Base-by-base conservation (phyloP, 768 basidiomycete genomes). In the Dictyophora rubrovolvata region DNA sequence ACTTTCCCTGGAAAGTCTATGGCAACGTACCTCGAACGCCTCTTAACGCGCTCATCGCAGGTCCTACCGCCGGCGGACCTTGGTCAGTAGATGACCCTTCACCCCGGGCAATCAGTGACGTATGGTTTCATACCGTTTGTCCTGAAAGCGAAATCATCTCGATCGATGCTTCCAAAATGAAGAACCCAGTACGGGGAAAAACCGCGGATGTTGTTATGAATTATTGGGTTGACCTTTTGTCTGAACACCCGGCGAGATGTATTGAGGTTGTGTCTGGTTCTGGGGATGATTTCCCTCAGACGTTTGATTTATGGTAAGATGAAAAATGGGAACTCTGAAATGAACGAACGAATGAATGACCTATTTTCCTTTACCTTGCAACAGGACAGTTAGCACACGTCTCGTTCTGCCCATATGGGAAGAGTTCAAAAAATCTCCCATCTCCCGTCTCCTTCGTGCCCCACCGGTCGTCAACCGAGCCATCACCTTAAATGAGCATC, bases 21-120 rank as follows among this genome's bases (percentile, higher is more conserved):
- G 22, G 9, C 35, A 9, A 54, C n/a, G 73, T 83, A 50, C 72
- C 75, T 1, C 70, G 62, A n/a, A 77, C 75, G 1, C 84, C 84
- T 0, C 64, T 85, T 42, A 81, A 83, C 49, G 80, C 83, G 1
- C 80, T 83, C 61, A 71, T 85, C 18, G 72, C 77, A 0, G 82
- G 84, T 0, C 80, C 82, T 5, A 72, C 78, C 0, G 79, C 80
- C 3, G 82, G 83, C 1, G 79, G 75, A 0, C 69, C 72, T 28
- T 70, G 71, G 61, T 55, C 70, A 6, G 20, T 55, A 60, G 68
- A 10, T 62, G 63, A 47, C 20, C 55, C 58, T 33, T 62, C 23
- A 60, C 64, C 73, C 1, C 67, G 71, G 16, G 74, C 82, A 0
- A 69, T 85, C 23, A 79, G 72, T 33, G 71, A 75, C 1, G 74